Base-by-base conservation (phyloP, 2,329 filamentous ascomycete species). In the Dothistroma septosporum region DNA sequence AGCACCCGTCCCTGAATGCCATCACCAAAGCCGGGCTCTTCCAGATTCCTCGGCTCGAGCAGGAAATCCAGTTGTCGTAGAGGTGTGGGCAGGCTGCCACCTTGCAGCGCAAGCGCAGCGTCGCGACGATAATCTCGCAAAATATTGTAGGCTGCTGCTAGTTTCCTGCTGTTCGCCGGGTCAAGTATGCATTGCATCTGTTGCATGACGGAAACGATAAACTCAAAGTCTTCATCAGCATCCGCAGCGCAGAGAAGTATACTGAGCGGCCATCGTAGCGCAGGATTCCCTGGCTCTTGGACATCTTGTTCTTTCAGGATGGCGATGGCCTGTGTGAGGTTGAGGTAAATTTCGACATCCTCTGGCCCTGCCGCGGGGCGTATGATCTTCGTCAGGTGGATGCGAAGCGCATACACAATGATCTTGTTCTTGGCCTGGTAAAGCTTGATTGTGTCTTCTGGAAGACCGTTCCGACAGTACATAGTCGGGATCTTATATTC, bases 191-290 rank as follows among this genome's bases (percentile, higher is more conserved):
- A 12, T 52, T 54, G 52, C 10, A 64, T 55, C 16, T 64, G 50
- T 28, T 57, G 28, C 62, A 64, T 64, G 35, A 49, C 52, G 5
- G 16, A 41, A 16, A 44, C 21, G 4, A 64, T 28, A 7, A 62
- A 44, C 2, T 54, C 46, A 21, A 63, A 61, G 9, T 64, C 64
- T 16, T 56, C 33, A 5, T 62, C 50, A 6, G 28, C 57, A 4
- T 53, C 46, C 7, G 58, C 32, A 28, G 64, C 64, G 35, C 64
- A 66, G 4, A 58, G 62, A 2, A 66, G 47, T 9, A 64, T 58
- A 8, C 61, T 64, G 11, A 66, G 41, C 9, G 62, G 64, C 64
- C 64, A 66, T 8, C 60, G 52, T 10, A 66, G 35, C 7, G 64
- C 62, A 9, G 64, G 64, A 46, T 62, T 63, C 5, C 58, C 60